Evolutionary conservation across 2,329 filamentous ascomycete species (phyloP).

Genomic region (Xylariaceae sp.): DNA sequence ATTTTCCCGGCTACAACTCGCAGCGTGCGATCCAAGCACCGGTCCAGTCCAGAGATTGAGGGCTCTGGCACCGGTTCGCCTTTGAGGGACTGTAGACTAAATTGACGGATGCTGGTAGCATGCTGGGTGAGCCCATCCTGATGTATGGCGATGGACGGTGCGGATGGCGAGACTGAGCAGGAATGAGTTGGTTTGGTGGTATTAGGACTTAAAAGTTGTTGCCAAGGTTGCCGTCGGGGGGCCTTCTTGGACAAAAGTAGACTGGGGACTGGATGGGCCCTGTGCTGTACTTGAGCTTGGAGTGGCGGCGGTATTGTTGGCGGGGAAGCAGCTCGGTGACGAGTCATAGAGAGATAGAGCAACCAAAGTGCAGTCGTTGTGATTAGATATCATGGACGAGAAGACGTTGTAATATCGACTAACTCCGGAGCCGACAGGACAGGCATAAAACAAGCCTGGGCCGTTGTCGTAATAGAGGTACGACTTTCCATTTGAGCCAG

Average conservation of each 20-base stretch:
- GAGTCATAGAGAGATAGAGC: constrained; percentile 21
- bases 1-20: constrained; percentile 12
- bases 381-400: constrained; percentile 21
- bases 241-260: constrained; percentile 1
- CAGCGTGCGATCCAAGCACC: constrained; percentile 30
- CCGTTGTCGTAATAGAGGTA: constrained; percentile 26
- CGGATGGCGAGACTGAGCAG: constrained; percentile 23
- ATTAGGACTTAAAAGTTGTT: background rate
- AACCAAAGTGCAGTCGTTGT: constrained; percentile 22
- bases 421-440: constrained; percentile 18
- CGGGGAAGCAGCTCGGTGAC: constrained; percentile 17
- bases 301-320: constrained; percentile 4
- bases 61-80: constrained; percentile 25
- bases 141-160: constrained; percentile 27
- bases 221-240: background rate
- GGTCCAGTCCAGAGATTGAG: constrained; percentile 28
- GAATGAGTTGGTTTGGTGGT: constrained; percentile 10
- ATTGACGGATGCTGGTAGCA: constrained; percentile 27
- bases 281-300: background rate
- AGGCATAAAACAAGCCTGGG: constrained; percentile 25
- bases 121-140: constrained; percentile 20
- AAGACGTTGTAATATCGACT: constrained; percentile 25
- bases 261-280: background rate
- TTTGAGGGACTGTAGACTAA: constrained; percentile 29
- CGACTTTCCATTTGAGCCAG: constrained; percentile 14